These are phyloP conservation scores for Cryptomeria japonica DNA, from an alignment of 75 land plant species.

Conservation along the genomic window DNA sequence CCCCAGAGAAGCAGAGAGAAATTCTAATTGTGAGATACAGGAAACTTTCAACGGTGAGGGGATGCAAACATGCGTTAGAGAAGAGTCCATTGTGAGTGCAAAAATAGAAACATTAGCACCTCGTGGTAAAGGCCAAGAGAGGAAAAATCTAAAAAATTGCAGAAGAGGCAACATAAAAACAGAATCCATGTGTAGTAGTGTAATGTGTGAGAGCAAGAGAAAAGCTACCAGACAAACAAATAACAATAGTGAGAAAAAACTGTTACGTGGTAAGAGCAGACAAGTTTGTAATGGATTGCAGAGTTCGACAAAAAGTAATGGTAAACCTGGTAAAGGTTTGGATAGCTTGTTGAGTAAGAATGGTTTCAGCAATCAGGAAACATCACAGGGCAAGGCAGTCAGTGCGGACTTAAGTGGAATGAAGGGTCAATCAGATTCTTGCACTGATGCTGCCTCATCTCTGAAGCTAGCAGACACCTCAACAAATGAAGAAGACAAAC, in stretches of 20 bases:
- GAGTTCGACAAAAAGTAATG: neutral
- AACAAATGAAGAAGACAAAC: neutral
- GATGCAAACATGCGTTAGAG: neutral
- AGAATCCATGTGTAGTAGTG: neutral
- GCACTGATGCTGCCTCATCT: neutral
- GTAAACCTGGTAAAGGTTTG: neutral
- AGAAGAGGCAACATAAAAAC: neutral
- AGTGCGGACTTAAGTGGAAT: neutral
- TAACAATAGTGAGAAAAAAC: neutral
- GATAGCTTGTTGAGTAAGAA: neutral
- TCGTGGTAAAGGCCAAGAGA: neutral
- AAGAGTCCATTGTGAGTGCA: neutral
- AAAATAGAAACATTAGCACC: neutral
- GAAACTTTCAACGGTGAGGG: neutral
- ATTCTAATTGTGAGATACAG: neutral
- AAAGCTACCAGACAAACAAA: neutral
- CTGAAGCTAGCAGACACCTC: neutral
- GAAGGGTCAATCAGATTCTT: neutral
- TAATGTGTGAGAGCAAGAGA: neutral
- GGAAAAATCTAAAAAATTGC: neutral
- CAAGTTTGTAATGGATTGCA: neutral
- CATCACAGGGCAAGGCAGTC: neutral
- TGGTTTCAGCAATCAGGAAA: neutral
- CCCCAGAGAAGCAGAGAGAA: neutral
- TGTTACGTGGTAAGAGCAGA: neutral